Base-by-base conservation (phyloP, 1,284 basidiomycete genomes). In the Cystobasidium slooffiae region DNA sequence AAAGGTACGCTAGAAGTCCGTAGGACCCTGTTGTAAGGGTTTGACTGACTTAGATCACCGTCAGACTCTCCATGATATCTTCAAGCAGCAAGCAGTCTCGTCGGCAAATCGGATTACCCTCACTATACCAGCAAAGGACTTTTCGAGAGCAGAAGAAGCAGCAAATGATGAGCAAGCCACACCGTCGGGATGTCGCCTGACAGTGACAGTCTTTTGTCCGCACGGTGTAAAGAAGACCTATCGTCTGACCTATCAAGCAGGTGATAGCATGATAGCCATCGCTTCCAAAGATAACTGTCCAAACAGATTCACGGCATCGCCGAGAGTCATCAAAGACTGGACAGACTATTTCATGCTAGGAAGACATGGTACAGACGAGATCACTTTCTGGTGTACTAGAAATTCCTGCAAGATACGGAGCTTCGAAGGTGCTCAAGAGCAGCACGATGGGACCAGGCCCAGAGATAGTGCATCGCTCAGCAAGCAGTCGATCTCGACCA, bases 221-320 rank as follows among this genome's bases (percentile, higher is more conserved):
- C 68, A 75, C 55, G 75, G 75, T 31, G 44, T 75, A 20, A 70
- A 66, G 43, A 75, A 75, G 56, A 75, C 75, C 16, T 70, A 75
- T 49, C 31, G 41, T 12, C 69, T 75, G 3, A 72, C 68, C 10
- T 75, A 72, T 49, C 47, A 62, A 37, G 62, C 63, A 24, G 75
- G 62, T 1, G 61, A 43, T 24, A 52, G 56, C 43, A 49, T 75
- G 62, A 44, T 72, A 4, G 75, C 75, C 6, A 44, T 75, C 14
- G 75, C 75, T 16, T 46, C 47, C 2, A 66, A 65, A 44, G 75
- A 66, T 14, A 47, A 51, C 14, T 75, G 75, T 41, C 64, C 67
- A 37, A 72, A 53, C 41, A 16, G 22, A 24, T 67, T 63, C 47
- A 59, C 46, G 16, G 75, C 64, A 12, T 61, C 52, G 4, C 75